Conservation (phyloP, 1,284 basidiomycete genomes). For the Cystobasidiaceae sp. region DNA sequence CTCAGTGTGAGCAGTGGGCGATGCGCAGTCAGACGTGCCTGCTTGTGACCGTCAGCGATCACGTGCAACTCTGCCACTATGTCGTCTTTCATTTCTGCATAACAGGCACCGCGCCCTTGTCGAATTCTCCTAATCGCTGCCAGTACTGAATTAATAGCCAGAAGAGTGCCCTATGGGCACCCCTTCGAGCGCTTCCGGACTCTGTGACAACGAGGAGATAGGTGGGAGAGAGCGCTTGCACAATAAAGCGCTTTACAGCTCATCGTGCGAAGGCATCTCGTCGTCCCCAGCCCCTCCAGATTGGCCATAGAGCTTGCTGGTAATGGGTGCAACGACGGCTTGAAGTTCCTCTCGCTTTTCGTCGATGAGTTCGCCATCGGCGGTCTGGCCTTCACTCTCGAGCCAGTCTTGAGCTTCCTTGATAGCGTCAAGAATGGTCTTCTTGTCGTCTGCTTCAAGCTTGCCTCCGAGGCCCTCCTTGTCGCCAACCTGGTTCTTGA, state of each 20-base stretch:
- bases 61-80: no score
- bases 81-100: no score
- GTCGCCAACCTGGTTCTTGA: conserved; percentile 81
- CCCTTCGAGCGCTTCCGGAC: no score
- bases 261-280: conserved; percentile 32
- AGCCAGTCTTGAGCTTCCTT: conserved; percentile 91
- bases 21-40: no score
- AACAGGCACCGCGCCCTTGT: no score
- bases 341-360: conserved; percentile 65
- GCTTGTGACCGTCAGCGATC: no score
- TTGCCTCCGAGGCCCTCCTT: conserved; percentile 86
- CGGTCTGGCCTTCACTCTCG: conserved; percentile 69
- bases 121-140: no score
- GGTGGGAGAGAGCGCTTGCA: neutral
- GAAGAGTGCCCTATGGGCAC: no score
- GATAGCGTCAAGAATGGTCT: conserved; percentile 70
- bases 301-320: conserved; percentile 37
- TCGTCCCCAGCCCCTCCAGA: conserved; percentile 10
- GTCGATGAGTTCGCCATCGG: conserved; percentile 80
- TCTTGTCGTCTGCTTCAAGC: conserved; percentile 78
- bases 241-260: conserved; percentile 18
- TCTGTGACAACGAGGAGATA: no score
- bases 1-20: no score
- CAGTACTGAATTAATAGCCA: no score
- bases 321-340: conserved; percentile 54